Percentiles rank a stretch among this genome's conserved stretches.
These are phyloP conservation scores for Aspergillus avenaceus DNA, from an alignment of 495 filamentous ascomycete genomes.

Conservation along the genomic window DNA sequence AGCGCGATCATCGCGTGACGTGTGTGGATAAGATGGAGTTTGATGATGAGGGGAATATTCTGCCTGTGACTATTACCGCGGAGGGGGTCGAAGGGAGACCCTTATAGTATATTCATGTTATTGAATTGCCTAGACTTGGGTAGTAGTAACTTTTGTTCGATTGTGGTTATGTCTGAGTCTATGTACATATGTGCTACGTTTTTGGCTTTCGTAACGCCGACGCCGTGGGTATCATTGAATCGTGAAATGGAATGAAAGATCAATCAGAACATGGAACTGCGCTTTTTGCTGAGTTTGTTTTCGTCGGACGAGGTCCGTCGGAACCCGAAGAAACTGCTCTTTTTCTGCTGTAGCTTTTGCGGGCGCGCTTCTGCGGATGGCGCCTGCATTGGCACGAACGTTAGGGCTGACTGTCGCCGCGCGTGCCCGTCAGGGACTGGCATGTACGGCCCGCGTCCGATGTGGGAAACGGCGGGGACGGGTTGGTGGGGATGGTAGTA, in stretches of 20 bases:
- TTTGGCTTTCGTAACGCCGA: background rate
- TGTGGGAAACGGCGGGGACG: conserved; percentile 16
- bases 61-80: conserved; percentile 36
- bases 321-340: conserved; percentile 50
- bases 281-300: conserved; percentile 45
- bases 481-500: conserved; percentile 13
- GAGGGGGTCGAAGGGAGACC: conserved; percentile 22
- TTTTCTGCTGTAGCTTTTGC: conserved; percentile 34
- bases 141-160: too few species aligned
- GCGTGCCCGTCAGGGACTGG: conserved; percentile 10
- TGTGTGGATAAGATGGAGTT: conserved; percentile 47
- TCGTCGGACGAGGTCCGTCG: conserved; percentile 27
- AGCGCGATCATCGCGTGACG: conserved; percentile 39
- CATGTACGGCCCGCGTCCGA: conserved; percentile 24
- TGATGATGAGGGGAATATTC: conserved; percentile 36
- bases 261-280: conserved; percentile 51
- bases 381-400: conserved; percentile 10
- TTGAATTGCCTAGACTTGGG: background rate
- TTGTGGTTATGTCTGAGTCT: too few species aligned
- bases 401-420: conserved; percentile 14
- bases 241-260: background rate
- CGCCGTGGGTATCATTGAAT: conserved; percentile 7
- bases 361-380: conserved; percentile 3
- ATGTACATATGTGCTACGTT: background rate
- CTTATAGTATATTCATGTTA: background rate